Conservation (phyloP, 192 early-diverging fungal species). For the Dimargaris xerosporica region DNA sequence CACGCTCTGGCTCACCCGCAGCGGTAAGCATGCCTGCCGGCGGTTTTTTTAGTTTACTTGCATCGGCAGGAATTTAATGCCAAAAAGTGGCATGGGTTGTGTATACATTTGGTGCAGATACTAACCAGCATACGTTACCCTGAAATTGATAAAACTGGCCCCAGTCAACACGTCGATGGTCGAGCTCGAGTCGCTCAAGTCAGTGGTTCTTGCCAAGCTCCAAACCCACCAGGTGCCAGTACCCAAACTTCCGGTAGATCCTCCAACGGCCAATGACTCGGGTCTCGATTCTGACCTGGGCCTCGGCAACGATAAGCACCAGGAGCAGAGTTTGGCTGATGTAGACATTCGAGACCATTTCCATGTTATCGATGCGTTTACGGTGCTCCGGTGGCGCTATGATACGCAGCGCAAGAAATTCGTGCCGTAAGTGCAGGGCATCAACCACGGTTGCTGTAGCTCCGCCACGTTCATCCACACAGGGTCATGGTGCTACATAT, state of each 20-base stretch:
- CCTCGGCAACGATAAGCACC: constrained; percentile 17
- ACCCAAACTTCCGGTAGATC: background rate
- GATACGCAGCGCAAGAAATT: constrained; percentile 49
- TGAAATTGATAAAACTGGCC: background rate
- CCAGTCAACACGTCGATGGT: constrained; percentile 23
- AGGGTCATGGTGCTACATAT: too few species aligned
- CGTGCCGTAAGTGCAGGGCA: constrained; percentile 19
- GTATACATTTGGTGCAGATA: too few species aligned
- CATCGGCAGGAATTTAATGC: too few species aligned
- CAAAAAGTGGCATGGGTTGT: too few species aligned
- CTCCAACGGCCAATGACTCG: background rate
- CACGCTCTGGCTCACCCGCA: constrained; percentile 48
- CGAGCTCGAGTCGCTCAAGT: constrained; percentile 22
- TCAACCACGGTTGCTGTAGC: too few species aligned
- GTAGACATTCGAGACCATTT: constrained; percentile 40
- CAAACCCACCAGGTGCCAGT: constrained; percentile 15
- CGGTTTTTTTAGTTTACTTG: too few species aligned
- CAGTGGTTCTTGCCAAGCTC: constrained; percentile 17
- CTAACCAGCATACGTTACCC: background rate
- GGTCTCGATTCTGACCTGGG: constrained; percentile 4
- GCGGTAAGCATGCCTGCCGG: constrained; percentile 30
- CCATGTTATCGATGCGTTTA: constrained; percentile 59
- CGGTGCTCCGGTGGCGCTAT: constrained; percentile 52
- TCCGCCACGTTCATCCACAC: too few species aligned
- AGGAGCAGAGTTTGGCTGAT: background rate